phyloP scores from a whole-genome alignment of 2,329 filamentous ascomycete genomes.

The Botryotinia globosa region DNA sequence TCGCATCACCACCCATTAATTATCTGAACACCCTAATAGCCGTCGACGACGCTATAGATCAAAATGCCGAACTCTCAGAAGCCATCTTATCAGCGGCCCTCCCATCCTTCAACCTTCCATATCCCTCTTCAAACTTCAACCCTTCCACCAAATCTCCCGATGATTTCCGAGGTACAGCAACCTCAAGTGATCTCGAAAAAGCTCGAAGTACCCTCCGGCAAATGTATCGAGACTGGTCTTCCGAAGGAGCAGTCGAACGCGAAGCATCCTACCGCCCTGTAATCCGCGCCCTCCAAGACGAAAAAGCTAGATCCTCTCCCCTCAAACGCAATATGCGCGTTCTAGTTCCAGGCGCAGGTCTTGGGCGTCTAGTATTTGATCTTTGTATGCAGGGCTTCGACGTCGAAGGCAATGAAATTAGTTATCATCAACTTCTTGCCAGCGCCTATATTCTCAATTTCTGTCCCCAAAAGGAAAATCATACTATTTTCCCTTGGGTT shows the following conservation, averaged over 20 bases:
- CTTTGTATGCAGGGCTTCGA: slow-evolving; percentile 70
- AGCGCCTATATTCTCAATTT: slow-evolving; percentile 74
- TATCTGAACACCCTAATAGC: slow-evolving; percentile 74
- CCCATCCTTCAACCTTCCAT: slow-evolving; percentile 57
- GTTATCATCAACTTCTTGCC: slow-evolving; percentile 91
- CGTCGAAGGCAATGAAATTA: slow-evolving; percentile 91
- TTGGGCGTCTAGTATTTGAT: slow-evolving; percentile 88
- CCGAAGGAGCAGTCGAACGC: slow-evolving; percentile 70
- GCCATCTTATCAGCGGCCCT: slow-evolving; percentile 71
- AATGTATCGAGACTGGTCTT: slow-evolving; percentile 93
- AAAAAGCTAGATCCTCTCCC: slow-evolving; percentile 38
- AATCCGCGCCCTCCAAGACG: slow-evolving; percentile 58
- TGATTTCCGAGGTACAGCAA: slow-evolving; percentile 70
- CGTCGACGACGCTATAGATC: slow-evolving; percentile 84
- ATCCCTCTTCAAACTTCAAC: slow-evolving; percentile 6
- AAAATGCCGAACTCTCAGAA: slow-evolving; percentile 79
- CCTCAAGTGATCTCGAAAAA: slow-evolving; percentile 77
- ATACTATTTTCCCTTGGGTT: slow-evolving; percentile 80
- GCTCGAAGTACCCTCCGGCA: slow-evolving; percentile 89
- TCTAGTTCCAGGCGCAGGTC: slow-evolving; percentile 83
- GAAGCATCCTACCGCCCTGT: slow-evolving; percentile 75
- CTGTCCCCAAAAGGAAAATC: slow-evolving; percentile 57
- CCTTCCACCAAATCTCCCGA: slow-evolving; percentile 32
- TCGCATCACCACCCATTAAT: slow-evolving; percentile 78
- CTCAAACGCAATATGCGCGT: slow-evolving; percentile 46